A percentile compares a stretch with the other conserved stretches of the same genome.
phyloP scores from a whole-genome alignment of 495 filamentous ascomycete species.

The Podospora comata region DNA sequence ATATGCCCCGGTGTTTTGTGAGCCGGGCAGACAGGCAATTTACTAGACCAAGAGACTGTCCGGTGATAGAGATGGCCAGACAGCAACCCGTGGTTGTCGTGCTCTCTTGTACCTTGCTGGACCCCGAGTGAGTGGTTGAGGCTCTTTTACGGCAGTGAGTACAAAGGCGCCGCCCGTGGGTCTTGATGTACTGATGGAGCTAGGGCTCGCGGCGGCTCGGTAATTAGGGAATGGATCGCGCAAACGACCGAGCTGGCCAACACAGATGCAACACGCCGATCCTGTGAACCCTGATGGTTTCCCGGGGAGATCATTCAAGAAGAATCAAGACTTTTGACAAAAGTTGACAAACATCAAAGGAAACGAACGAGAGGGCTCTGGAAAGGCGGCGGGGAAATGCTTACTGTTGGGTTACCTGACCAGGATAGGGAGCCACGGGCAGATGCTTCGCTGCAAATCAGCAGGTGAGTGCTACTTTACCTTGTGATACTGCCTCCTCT shows the following conservation, averaged over 20 bases:
- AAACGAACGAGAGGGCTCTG: not conserved
- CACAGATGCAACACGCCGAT: conserved; percentile 4
- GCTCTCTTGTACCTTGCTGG: not conserved
- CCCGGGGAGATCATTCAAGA: not conserved
- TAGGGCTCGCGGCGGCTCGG: not conserved
- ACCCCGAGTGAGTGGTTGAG: not conserved
- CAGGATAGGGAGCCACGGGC: not conserved
- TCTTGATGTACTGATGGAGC: not conserved
- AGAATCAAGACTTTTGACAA: not conserved
- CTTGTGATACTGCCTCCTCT: not conserved
- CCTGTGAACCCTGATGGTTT: conserved; percentile 5
- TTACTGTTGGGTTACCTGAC: not conserved
- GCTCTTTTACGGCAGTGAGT: not conserved
- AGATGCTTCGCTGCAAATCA: not conserved
- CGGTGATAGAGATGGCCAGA: not conserved
- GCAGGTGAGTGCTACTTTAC: not conserved
- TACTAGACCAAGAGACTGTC: not conserved
- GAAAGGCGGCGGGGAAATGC: not conserved
- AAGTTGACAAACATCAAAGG: not conserved
- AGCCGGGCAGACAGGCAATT: not conserved
- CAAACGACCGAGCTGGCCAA: not conserved
- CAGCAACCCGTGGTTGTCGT: not conserved
- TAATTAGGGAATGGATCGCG: not conserved
- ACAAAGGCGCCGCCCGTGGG: not conserved
- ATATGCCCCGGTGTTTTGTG: not conserved